Evolutionary conservation across 176 grass and related monocot species (phyloP), one percentile per base, ranked within the genome.

Genomic region (Microstegium vimineum): DNA sequence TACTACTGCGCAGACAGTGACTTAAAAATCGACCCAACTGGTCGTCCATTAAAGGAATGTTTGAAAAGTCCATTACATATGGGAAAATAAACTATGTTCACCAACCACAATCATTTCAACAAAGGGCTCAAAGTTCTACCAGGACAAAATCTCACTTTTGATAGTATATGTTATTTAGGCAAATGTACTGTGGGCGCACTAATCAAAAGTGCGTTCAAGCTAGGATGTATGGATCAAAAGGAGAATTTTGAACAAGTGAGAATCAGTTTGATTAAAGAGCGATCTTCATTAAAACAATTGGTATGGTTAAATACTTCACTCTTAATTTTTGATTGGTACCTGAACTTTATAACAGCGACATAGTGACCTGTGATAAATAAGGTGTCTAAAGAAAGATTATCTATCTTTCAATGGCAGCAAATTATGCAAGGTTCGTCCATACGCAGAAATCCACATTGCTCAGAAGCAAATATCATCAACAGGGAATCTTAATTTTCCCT

Each of bases 41-140:
- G 37, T 57, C 38, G 2, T 33, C 9, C 38, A 42, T 56, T 45
- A 35, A 16, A 68, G 20, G 31, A 75, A 45, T 14, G 54, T 20
- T 46, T 81, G 4, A 15, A 86, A 15, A 27, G 36, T 75, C 36
- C 59, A 71, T 37, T 73, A 41, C 72, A 66, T 38, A 26, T 2
- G 2, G n/a, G 37, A 80, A 76, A 82, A 72, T 64, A 62, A 69
- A 45, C 16, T 66, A 63, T 38, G 27, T 69, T 66, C 46, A 15
- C 73, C 67, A 77, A 77, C 57, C 57, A 73, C 45, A 86, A 82
- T 30, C 36, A 59, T 71, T 74, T 81, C 56, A 71, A 34, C 72
- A 72, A 45, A 31, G 43, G 25, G 9, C 56, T 56, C 47, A 71
- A 73, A 66, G 43, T 54, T 85, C 15, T 69, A 76, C 28, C 32